Evolutionary conservation across 306 rosid genomes (phyloP), one percentile per base, ranked within the genome.

Genomic region (Prunus salicina): DNA sequence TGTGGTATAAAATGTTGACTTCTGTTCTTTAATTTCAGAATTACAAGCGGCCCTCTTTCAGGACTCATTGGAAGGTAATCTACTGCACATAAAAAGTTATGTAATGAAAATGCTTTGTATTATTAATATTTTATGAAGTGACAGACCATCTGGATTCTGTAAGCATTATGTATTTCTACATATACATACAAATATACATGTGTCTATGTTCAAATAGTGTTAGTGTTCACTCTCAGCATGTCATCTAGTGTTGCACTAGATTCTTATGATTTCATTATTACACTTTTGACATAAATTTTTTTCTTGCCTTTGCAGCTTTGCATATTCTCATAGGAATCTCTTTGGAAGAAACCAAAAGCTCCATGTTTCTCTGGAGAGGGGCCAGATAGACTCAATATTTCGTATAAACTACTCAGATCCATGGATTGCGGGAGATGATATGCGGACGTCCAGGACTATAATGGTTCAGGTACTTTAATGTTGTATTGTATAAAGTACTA

Each of bases 341-440:
- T 91, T 96, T 64, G 99, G 99, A 82, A 90, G 84, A 83, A 96
- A 93, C 86, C 97, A 92, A 87, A 96, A 96, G 76, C 89, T 96
- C 47, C 87, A 92, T 69, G 78, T 96, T 71, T 92, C 99, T 49
- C 78, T 96, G 69, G 99, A 96, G 89, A 92, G 97, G 87, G 99
- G 99, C 52, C 99, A 96, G 84, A 86, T 96, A 76, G 99, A 96
- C 81, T 96, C 95, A 24, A 88, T 89, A 70, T 91, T 91, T 86
- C 99, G 98, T 58, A 90, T 90, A 85, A 96, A 96, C 87, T 96
- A 88, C 87, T 92, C 93, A 12, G 98, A 96, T 79, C 99, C 99
- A 67, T 96, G 99, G 98, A 87, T 96, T 85, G 90, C 91, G 61
- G 99, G 99, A 79, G 98, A 96, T 89, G 99, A 93, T 85, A 96